Evolutionary conservation across 1,284 basidiomycete species (phyloP), one percentile per base, ranked within the genome.

Genomic region (Cutaneotrichosporon cutaneum): DNA sequence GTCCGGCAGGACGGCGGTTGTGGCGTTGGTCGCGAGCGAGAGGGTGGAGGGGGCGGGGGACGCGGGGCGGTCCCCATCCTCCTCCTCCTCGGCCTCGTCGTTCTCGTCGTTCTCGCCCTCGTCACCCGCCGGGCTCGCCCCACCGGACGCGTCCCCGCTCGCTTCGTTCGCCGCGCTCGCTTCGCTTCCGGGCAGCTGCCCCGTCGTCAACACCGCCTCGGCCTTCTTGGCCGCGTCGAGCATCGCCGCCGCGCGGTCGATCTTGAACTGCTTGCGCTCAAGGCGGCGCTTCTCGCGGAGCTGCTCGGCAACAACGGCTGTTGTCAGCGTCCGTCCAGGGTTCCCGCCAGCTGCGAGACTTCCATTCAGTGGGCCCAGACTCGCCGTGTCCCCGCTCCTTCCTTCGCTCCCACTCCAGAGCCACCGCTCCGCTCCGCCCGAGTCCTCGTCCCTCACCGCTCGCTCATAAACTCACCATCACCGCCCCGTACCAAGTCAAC

Each of bases 231-330:
- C 78, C 13, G 79, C 78, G 18, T 76, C 72, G 42, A 79, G 69
- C 70, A 80, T 77, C 1, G 78, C 78, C 52, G 72, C 68, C 35
- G 80, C 80, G 70, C 94, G 86, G 73, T 95, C 93, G 44, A 89
- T 82, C 79, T 97, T 97, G 82, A 94, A 94, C 70, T 92, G 88
- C 70, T 88, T 88, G 50, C 94, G 86, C 70, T 94, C 92, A 42
- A 86, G 84, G 53, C 94, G 82, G 30, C 94, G 86, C 73, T 87
- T 87, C 53, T 90, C 90, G 18, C 92, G 89, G 57, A 95, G 81
- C 79, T 96, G 90, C 74, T 97, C 94, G 0, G 79, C 76, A 1
- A 72, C 72, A 7, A 74, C 60, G 13, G 72, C 74, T 79, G 27
- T 39, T 48, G 55, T 56, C 36, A 64, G 33, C 45, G 1, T 4